Base-by-base conservation (phyloP, 805 yeast species). In the Candida taoyuanica region DNA sequence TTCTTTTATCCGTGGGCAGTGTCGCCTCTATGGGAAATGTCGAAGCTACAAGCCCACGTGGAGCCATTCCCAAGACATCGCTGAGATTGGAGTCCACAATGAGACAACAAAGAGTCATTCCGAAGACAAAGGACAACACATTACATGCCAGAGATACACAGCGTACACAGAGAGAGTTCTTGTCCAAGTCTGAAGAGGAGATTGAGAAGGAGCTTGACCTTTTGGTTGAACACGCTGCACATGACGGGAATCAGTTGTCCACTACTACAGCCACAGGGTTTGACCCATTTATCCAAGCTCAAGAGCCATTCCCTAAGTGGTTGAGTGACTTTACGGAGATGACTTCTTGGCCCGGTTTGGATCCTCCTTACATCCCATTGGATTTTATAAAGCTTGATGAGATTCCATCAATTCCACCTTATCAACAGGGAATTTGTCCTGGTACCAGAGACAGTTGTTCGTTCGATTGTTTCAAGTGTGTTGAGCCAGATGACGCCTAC, bases 331-430 rank as follows among this genome's bases (percentile, higher is more conserved):
- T 85, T 47, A 86, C 96, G 1, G 89, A 91, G 0, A 54, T 87
- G 36, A 60, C 48, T 0, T 70, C 70, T 37, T 89, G 98, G 98
- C 98, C 98, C 0, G 89, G 82, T 0, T 56, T 74, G 31, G 78
- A 79, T 37, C 96, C 97, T 4, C 96, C 97, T 0, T 89, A 85
- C 57, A 81, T 89, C 27, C 88, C 94, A 3, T 61, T 85, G 44
- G 84, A 78, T 48, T 82, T 80, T 49, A 76, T 86, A 43, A 74
- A 84, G 52, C 62, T 85, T 32, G 45, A 52, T 5, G 52, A 55
- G 19, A 65, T 85, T 17, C 85, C 86, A 3, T 51, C 60, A 6
- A 60, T 65, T 41, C 65, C 71, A 17, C 56, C 60, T 1, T 78
- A 83, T 50, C 48, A 56, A 7, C 77, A 73, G 40, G 88, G 87